A percentile compares a stretch with the other conserved stretches of the same genome.
Conservation (phyloP, 768 basidiomycete genomes). For the Naganishia kalamii region DNA sequence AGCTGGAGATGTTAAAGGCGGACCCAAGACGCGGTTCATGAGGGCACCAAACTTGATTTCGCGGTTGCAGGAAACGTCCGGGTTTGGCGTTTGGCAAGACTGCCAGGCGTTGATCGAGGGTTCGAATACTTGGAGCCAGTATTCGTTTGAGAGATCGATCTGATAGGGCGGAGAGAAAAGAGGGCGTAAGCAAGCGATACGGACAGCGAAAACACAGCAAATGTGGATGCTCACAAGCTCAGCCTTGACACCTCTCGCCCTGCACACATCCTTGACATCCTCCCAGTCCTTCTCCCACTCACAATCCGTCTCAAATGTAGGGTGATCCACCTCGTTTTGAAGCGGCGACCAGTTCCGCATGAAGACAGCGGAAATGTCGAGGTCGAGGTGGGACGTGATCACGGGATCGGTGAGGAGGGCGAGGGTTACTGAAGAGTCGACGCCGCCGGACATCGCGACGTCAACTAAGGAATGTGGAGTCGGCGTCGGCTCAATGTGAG, state of each 20-base stretch:
- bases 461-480: slow-evolving; percentile 54
- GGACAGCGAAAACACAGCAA: background rate
- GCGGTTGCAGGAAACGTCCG: slow-evolving; percentile 89
- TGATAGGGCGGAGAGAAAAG: slow-evolving; percentile 36
- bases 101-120: slow-evolving; percentile 75
- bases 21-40: slow-evolving; percentile 49
- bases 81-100: slow-evolving; percentile 76
- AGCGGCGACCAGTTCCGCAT: slow-evolving; percentile 79
- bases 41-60: slow-evolving; percentile 56
- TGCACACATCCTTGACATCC: slow-evolving; percentile 77
- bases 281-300: slow-evolving; percentile 96
- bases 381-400: slow-evolving; percentile 33
- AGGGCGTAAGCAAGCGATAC: background rate
- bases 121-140: slow-evolving; percentile 86
- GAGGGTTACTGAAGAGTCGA: slow-evolving; percentile 88
- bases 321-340: slow-evolving; percentile 32
- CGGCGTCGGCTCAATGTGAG: background rate
- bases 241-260: slow-evolving; percentile 64
- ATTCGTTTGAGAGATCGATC: slow-evolving; percentile 83
- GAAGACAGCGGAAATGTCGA: slow-evolving; percentile 76
- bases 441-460: slow-evolving; percentile 90
- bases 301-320: slow-evolving; percentile 81
- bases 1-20: background rate
- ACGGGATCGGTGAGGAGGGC: slow-evolving; percentile 54
- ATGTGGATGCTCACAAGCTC: slow-evolving; percentile 57